phyloP scores from a whole-genome alignment of 2,329 filamentous ascomycete species.

The Colletotrichum falcatum region DNA sequence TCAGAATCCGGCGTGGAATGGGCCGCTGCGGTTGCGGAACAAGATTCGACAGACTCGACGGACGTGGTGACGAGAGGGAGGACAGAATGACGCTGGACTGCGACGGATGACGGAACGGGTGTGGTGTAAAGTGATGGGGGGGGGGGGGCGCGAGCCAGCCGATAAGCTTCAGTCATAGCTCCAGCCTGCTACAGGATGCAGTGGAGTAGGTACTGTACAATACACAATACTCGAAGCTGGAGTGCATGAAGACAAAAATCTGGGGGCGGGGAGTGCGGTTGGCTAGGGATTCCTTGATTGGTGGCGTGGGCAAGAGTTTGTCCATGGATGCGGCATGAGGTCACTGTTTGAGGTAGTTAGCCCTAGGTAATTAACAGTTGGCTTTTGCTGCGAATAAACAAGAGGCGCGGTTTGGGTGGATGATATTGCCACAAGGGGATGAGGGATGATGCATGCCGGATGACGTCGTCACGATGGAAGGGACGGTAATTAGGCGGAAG shows the following conservation, averaged over 20 bases:
- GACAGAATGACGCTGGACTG: not conserved
- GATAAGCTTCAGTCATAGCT: conserved; percentile 21
- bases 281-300: not conserved
- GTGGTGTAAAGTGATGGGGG: conserved; percentile 4
- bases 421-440: conserved; percentile 5
- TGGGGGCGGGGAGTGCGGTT: conserved; percentile 3
- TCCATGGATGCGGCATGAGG: conserved; percentile 28
- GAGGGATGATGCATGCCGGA: conserved; percentile 37
- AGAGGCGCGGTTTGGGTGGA: conserved; percentile 4
- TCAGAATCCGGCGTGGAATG: not conserved
- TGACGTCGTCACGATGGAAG: conserved; percentile 37
- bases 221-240: not conserved
- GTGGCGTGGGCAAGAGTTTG: not conserved
- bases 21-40: not conserved
- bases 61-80: not conserved
- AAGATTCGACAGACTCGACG: not conserved
- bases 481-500: not conserved
- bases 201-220: no score
- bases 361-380: no score
- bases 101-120: conserved; percentile 10
- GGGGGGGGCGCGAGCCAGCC: conserved; percentile 2
- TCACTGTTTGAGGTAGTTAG: conserved; percentile 26
- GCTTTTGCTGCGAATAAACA: conserved; percentile 12
- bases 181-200: no score
- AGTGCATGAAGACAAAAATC: conserved; percentile 27